phyloP scores from a whole-genome alignment of 2,329 filamentous ascomycete species.

The Pyrenochaeta sp. region DNA sequence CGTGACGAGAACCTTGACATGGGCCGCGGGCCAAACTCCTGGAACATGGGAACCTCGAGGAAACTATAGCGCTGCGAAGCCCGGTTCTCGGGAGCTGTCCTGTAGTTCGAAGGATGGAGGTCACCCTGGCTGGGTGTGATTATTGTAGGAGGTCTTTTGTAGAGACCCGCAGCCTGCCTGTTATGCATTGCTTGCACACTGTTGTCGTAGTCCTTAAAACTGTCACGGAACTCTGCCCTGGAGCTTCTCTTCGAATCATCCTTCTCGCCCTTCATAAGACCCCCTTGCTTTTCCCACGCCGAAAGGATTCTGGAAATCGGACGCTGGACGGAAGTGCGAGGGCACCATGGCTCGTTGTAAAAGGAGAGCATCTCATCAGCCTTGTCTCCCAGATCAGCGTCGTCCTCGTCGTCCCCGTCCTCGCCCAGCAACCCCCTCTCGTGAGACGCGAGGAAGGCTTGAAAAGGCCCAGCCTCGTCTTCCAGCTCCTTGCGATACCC shows the following conservation, averaged over 20 bases:
- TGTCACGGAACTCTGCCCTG: neutral
- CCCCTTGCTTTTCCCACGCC: too few species aligned
- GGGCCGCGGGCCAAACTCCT: constrained; percentile 10
- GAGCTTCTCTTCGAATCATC: neutral
- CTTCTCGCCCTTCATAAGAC: too few species aligned
- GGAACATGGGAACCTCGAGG: constrained; percentile 4
- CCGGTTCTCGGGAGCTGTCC: constrained; percentile 8
- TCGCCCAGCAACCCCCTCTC: constrained; percentile 10
- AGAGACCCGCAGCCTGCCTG: too few species aligned
- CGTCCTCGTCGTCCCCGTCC: constrained; percentile 4
- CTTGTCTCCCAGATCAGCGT: constrained; percentile 12
- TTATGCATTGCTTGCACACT: too few species aligned
- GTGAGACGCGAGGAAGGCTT: constrained; percentile 34
- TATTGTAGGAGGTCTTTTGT: too few species aligned
- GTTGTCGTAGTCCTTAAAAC: too few species aligned
- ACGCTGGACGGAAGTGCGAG: constrained; percentile 12
- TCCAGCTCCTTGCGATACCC: constrained; percentile 69
- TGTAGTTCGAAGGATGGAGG: neutral
- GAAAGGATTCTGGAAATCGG: constrained; percentile 25
- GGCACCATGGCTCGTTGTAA: constrained; percentile 24
- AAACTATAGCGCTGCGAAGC: constrained; percentile 3
- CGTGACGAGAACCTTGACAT: constrained; percentile 12
- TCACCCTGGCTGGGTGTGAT: constrained; percentile 3
- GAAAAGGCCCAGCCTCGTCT: constrained; percentile 54
- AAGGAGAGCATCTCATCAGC: constrained; percentile 25